These are phyloP conservation scores for Cytospora piceicola DNA, from an alignment of 2,329 filamentous ascomycete genomes.

Conservation along the genomic window DNA sequence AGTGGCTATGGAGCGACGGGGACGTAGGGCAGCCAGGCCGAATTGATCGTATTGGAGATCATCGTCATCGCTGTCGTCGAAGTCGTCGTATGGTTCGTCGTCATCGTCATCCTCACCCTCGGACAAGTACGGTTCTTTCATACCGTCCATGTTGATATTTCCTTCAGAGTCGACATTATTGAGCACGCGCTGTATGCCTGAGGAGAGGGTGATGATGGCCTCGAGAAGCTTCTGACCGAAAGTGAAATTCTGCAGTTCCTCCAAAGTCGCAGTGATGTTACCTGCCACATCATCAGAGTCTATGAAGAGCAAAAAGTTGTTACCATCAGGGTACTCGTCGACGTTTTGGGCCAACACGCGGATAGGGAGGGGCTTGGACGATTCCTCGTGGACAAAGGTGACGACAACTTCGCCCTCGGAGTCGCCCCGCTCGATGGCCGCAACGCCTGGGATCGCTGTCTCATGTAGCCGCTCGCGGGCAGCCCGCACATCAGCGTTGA, in stretches of 20 bases:
- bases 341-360: slow-evolving; percentile 43
- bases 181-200: slow-evolving; percentile 11
- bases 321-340: slow-evolving; percentile 44
- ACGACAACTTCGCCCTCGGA: slow-evolving; percentile 76
- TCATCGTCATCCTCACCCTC: slow-evolving; percentile 32
- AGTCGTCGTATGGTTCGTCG: slow-evolving; percentile 33
- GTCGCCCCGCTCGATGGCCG: slow-evolving; percentile 61
- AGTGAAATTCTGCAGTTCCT: slow-evolving; percentile 48
- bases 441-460: slow-evolving; percentile 43
- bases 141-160: slow-evolving; percentile 38
- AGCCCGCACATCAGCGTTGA: slow-evolving; percentile 60
- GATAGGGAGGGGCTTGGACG: slow-evolving; percentile 41
- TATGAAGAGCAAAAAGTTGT: slow-evolving; percentile 50
- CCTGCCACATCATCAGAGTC: slow-evolving; percentile 42
- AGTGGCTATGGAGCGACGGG: slow-evolving; percentile 9
- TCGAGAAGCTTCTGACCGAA: slow-evolving; percentile 51
- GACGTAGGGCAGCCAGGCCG: slow-evolving; percentile 34
- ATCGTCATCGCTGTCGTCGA: slow-evolving; percentile 28
- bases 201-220: slow-evolving; percentile 51
- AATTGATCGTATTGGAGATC: slow-evolving; percentile 42
- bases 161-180: background rate
- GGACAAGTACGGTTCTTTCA: slow-evolving; percentile 34
- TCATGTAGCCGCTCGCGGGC: slow-evolving; percentile 48
- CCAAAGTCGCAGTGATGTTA: slow-evolving; percentile 43
- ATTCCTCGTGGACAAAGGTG: slow-evolving; percentile 45